Evolutionary conservation across 306 rosid genomes (phyloP).

Genomic region (Dicorynia guianensis): DNA sequence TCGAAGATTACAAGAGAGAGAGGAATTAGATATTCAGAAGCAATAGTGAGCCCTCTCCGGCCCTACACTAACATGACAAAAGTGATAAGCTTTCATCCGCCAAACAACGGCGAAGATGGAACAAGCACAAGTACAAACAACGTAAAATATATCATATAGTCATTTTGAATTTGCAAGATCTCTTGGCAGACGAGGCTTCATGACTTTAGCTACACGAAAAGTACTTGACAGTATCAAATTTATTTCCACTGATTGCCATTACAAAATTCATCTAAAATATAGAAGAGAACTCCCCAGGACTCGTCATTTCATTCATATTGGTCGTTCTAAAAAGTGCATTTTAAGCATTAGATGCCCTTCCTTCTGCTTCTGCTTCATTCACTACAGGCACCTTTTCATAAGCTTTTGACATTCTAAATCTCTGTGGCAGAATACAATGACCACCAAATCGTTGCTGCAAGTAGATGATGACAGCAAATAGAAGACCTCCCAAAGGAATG

Average conservation of each 20-base stretch:
- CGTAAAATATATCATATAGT: too few species aligned
- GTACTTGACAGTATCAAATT: not conserved
- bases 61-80: too few species aligned
- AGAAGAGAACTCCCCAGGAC: not conserved
- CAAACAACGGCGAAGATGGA: too few species aligned
- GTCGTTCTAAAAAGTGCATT: not conserved
- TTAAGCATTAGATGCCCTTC: constrained; percentile 14
- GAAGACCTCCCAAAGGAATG: constrained; percentile 36
- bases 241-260: constrained; percentile 22
- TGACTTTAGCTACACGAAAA: too few species aligned
- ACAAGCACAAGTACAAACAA: too few species aligned
- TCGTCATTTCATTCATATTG: not conserved
- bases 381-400: constrained; percentile 34
- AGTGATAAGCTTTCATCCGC: too few species aligned
- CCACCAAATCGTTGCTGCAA: constrained; percentile 55
- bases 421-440: constrained; percentile 35
- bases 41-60: too few species aligned
- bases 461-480: constrained; percentile 50
- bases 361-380: constrained; percentile 20
- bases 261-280: constrained; percentile 23
- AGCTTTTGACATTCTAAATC: constrained; percentile 24
- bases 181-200: too few species aligned
- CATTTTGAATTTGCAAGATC: too few species aligned
- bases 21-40: too few species aligned
- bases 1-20: too few species aligned